A percentile compares a stretch with the other conserved stretches of the same genome.
These are phyloP conservation scores for Zygoascus meyerae DNA, from an alignment of 1,139 yeast species.

Conservation along the genomic window DNA sequence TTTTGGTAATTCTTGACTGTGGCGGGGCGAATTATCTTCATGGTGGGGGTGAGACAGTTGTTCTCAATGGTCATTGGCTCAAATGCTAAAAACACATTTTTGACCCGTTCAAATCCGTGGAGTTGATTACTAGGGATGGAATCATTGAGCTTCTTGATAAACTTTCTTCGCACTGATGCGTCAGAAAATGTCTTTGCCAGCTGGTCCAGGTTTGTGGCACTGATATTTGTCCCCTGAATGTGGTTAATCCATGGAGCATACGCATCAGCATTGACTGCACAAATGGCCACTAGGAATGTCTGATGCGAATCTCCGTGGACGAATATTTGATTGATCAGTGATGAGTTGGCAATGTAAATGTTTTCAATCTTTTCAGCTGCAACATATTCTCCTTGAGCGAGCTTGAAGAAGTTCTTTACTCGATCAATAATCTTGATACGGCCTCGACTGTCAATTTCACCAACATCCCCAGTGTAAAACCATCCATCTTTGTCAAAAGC, in stretches of 20 bases:
- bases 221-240: slow-evolving; percentile 21
- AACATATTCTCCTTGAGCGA: slow-evolving; percentile 77
- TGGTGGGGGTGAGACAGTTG: slow-evolving; percentile 69
- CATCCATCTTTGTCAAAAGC: slow-evolving; percentile 62
- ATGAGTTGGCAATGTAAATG: slow-evolving; percentile 49
- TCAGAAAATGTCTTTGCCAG: slow-evolving; percentile 29
- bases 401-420: slow-evolving; percentile 74
- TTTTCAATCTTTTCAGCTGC: slow-evolving; percentile 76
- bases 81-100: slow-evolving; percentile 51
- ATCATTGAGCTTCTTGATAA: slow-evolving; percentile 32
- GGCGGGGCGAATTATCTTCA: slow-evolving; percentile 61
- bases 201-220: slow-evolving; percentile 28
- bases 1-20: slow-evolving; percentile 49
- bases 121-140: slow-evolving; percentile 31
- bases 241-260: slow-evolving; percentile 29
- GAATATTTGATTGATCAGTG: slow-evolving; percentile 50
- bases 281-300: slow-evolving; percentile 55
- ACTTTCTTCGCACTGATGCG: slow-evolving; percentile 30
- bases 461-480: slow-evolving; percentile 76
- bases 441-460: slow-evolving; percentile 48
- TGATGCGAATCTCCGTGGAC: slow-evolving; percentile 61
- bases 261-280: slow-evolving; percentile 51
- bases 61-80: slow-evolving; percentile 65
- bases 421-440: slow-evolving; percentile 62
- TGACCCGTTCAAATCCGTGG: slow-evolving; percentile 56